Evolutionary conservation across 2,329 filamentous ascomycete species (phyloP), one percentile per base, ranked within the genome.

Genomic region (Ophiostoma angusticollis): DNA sequence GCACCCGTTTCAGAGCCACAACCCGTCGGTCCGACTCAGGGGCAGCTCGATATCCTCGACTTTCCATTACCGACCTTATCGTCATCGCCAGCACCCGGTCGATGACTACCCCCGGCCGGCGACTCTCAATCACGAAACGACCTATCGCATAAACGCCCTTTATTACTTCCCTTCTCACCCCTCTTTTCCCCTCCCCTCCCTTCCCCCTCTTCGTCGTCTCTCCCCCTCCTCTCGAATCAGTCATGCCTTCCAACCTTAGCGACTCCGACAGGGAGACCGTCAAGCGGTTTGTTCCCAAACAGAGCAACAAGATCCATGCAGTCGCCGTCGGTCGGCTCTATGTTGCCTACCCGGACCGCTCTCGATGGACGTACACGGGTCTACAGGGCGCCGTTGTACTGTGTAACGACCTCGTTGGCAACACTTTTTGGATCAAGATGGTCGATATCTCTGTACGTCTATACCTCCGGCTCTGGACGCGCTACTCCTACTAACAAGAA

Each of bases 221-320:
- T n/a, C n/a, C n/a, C n/a, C n/a, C n/a, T n/a, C n/a, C n/a, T n/a
- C n/a, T n/a, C n/a, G n/a, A n/a, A n/a, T n/a, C n/a, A n/a, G n/a
- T n/a, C 11, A 75, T 75, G 72, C 71, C 72, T 52, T 74, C 72
- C 30, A 70, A 93, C 49, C 74, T 98, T 41, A 84, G 71, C 57
- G 89, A 95, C 55, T 81, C 87, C 54, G 91, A 98, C 67, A 95
- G 93, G 71, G 84, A 93, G 64, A 93, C 79, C 45, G 87, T 98
- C 62, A 93, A 93, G 68, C 80, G 91, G 57, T 82, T 80, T 51
- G 84, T 98, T 39, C 89, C 91, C 45, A 95, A 93, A 61, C 76
- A 85, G 47, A 78, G 79, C 53, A 98, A 96, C 76, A 96, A 96
- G 70, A 96, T 98, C 61, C 84, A 93, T 49, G 86, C 87, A 45